Percentiles rank a stretch among this genome's conserved stretches.
These are phyloP conservation scores for Exophiala bonariae DNA, from an alignment of 2,329 filamentous ascomycete species.

Conservation along the genomic window DNA sequence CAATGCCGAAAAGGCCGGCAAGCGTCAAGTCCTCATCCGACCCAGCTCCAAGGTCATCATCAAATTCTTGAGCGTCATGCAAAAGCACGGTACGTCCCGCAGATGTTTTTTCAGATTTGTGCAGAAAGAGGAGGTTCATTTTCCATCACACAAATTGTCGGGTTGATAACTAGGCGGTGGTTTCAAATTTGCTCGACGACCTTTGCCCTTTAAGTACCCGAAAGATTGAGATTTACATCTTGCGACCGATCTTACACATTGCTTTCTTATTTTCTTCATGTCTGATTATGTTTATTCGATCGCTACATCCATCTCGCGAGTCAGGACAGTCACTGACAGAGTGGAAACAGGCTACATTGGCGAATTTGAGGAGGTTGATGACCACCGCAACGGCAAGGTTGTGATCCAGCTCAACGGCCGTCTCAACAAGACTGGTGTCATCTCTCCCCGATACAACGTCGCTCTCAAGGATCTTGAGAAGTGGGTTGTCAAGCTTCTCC, in stretches of 20 bases:
- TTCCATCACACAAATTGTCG: conserved; percentile 50
- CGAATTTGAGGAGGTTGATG: conserved; percentile 99
- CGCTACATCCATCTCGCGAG: conserved; percentile 65
- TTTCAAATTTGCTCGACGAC: conserved; percentile 76
- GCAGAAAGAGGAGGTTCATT: conserved; percentile 19
- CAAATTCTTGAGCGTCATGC: conserved; percentile 99
- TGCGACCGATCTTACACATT: conserved; percentile 96
- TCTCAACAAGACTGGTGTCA: conserved; percentile 99
- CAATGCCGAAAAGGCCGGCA: conserved; percentile 99
- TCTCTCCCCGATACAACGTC: conserved; percentile 99
- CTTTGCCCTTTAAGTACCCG: conserved; percentile 99
- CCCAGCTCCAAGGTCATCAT: conserved; percentile 99
- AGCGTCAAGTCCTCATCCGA: conserved; percentile 98
- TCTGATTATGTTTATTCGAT: conserved; percentile 90
- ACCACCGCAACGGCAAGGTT: conserved; percentile 99
- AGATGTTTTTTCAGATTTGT: conserved; percentile 2
- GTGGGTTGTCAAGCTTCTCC: conserved; percentile 99
- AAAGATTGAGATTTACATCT: conserved; percentile 71
- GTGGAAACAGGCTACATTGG: conserved; percentile 91
- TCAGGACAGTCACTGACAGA: background rate
- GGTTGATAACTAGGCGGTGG: conserved; percentile 99
- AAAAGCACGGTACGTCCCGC: conserved; percentile 87
- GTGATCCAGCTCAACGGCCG: conserved; percentile 99
- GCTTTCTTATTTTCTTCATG: conserved; percentile 55
- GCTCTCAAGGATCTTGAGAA: conserved; percentile 97